A percentile compares a stretch with the other conserved stretches of the same genome.
Conservation (phyloP, 1,284 basidiomycete genomes). For the Fomes fomentarius region DNA sequence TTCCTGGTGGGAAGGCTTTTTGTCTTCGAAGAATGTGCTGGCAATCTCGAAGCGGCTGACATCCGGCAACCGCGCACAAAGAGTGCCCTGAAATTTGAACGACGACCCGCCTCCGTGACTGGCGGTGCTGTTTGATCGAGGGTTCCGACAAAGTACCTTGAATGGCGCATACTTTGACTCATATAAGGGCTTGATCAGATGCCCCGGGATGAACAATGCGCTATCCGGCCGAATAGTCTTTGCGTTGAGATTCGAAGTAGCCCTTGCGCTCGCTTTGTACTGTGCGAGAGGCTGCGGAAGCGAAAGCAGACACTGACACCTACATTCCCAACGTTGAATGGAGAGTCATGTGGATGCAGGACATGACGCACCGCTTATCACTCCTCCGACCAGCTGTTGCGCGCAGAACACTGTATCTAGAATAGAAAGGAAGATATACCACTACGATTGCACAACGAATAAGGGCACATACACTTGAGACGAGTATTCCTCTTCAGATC, state of each 20-base stretch:
- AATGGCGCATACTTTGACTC: slow-evolving; percentile 47
- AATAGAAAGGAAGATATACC: background rate
- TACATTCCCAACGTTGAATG: slow-evolving; percentile 24
- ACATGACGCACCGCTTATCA: slow-evolving; percentile 42
- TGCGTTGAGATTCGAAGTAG: slow-evolving; percentile 45
- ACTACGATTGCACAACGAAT: background rate
- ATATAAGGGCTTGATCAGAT: slow-evolving; percentile 41
- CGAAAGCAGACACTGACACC: slow-evolving; percentile 51
- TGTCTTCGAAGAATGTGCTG: slow-evolving; percentile 60
- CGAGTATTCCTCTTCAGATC: slow-evolving; percentile 59
- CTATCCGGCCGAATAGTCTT: slow-evolving; percentile 52
- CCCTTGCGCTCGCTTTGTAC: slow-evolving; percentile 32
- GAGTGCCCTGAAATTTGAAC: slow-evolving; percentile 57
- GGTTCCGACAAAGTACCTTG: slow-evolving; percentile 47
- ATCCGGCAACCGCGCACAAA: slow-evolving; percentile 48
- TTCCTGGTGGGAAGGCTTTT: slow-evolving; percentile 52
- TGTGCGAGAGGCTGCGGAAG: slow-evolving; percentile 48
- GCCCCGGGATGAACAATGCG: slow-evolving; percentile 47
- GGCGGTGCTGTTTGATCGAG: slow-evolving; percentile 37
- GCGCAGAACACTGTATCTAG: slow-evolving; percentile 53
- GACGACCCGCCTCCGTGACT: slow-evolving; percentile 41
- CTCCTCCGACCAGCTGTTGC: slow-evolving; percentile 45
- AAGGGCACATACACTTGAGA: slow-evolving; percentile 48
- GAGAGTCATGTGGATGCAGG: background rate
- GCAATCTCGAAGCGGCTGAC: slow-evolving; percentile 53